Conservation (phyloP, 352 stramenopile genomes). For the Phytophthora hybrid region DNA sequence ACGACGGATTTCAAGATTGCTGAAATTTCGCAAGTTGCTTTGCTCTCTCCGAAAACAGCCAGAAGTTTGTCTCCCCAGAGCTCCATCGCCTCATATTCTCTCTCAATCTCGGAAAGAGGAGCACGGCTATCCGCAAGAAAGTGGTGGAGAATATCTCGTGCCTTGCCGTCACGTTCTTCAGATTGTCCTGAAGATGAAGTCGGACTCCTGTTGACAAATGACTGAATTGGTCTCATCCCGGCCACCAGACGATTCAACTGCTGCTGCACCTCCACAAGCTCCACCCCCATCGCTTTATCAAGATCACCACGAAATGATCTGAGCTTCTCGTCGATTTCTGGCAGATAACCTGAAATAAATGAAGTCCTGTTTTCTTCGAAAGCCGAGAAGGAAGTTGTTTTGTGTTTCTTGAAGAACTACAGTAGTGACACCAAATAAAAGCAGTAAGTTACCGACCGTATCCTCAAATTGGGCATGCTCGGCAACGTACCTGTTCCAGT, state of each 20-base stretch:
- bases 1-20: slow-evolving; percentile 52
- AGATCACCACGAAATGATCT: slow-evolving; percentile 67
- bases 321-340: slow-evolving; percentile 60
- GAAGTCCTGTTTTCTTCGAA: slow-evolving; percentile 38
- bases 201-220: slow-evolving; percentile 55
- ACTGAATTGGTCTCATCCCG: slow-evolving; percentile 52
- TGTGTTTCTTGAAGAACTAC: slow-evolving; percentile 56
- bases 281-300: slow-evolving; percentile 55
- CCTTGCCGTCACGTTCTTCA: slow-evolving; percentile 47
- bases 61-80: slow-evolving; percentile 71
- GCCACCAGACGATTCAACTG: slow-evolving; percentile 66
- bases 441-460: neutral
- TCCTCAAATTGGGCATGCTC: neutral
- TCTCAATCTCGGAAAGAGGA: slow-evolving; percentile 56
- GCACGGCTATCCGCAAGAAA: slow-evolving; percentile 57
- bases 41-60: slow-evolving; percentile 71
- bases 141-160: slow-evolving; percentile 55
- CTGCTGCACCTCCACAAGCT: slow-evolving; percentile 71
- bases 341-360: slow-evolving; percentile 52
- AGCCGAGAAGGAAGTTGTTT: slow-evolving; percentile 43
- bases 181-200: slow-evolving; percentile 15
- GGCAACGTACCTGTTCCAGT: slow-evolving; percentile 49
- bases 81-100: slow-evolving; percentile 71
- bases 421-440: slow-evolving; percentile 15
- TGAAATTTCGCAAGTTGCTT: slow-evolving; percentile 67